Evolutionary conservation across 768 basidiomycete genomes (phyloP).

Genomic region (Pleurotus cornucopiae): DNA sequence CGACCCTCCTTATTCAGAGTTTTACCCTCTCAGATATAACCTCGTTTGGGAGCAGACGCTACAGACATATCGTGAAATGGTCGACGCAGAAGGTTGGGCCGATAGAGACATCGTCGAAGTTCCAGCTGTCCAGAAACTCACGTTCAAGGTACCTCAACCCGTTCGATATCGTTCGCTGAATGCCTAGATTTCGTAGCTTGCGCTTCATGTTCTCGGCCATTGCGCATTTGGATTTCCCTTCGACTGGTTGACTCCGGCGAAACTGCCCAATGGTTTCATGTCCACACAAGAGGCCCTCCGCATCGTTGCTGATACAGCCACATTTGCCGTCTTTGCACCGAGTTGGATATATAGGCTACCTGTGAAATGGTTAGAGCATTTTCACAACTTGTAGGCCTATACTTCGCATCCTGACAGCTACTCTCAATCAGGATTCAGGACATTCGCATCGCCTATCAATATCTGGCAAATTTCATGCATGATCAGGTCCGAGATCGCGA

Average conservation of each 20-base stretch:
- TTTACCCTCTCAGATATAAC: constrained; percentile 25
- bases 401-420: too few relatives aligned
- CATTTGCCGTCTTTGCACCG: constrained; percentile 24
- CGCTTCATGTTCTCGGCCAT: constrained; percentile 37
- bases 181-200: constrained; percentile 23
- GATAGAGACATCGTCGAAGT: constrained; percentile 22
- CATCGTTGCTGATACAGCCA: constrained; percentile 24
- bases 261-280: constrained; percentile 30
- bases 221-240: constrained; percentile 45
- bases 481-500: constrained; percentile 30
- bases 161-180: too few relatives aligned
- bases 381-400: too few relatives aligned
- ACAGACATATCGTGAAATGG: constrained; percentile 34
- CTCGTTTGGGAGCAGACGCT: constrained; percentile 36
- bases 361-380: constrained; percentile 14
- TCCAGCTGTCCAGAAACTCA: constrained; percentile 26
- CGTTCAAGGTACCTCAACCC: constrained; percentile 26
- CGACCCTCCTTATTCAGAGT: background rate
- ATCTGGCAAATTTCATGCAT: constrained; percentile 33
- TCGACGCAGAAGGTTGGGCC: constrained; percentile 30
- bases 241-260: constrained; percentile 35
- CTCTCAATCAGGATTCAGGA: constrained; percentile 17
- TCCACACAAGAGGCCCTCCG: constrained; percentile 33
- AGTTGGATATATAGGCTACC: constrained; percentile 35
- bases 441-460: constrained; percentile 23